These are phyloP conservation scores for Mycena polygramma DNA, from an alignment of 768 basidiomycete genomes.

Conservation along the genomic window DNA sequence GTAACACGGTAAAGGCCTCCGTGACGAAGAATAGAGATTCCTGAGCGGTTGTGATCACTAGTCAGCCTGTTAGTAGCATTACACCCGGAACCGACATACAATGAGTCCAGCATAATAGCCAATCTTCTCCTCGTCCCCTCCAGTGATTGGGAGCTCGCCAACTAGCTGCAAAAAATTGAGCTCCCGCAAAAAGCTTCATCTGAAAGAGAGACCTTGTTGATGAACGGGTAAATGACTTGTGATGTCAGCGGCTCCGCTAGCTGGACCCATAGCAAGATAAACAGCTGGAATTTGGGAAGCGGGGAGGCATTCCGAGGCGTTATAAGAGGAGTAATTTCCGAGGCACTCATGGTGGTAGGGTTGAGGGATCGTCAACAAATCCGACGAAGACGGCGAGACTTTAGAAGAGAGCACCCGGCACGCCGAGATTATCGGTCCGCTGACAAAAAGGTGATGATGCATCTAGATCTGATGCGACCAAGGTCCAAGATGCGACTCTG, in stretches of 20 bases:
- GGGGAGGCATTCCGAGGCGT: not conserved
- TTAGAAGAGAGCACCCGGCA: too few relatives aligned
- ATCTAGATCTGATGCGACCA: too few relatives aligned
- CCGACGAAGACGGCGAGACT: too few relatives aligned
- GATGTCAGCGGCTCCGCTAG: slow-evolving; percentile 1
- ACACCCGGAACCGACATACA: not conserved
- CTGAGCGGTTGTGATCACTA: not conserved
- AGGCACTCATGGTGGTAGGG: not conserved
- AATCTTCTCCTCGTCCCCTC: not conserved
- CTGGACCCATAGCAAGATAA: slow-evolving; percentile 6
- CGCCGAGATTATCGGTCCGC: too few relatives aligned
- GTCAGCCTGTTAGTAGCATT: not conserved
- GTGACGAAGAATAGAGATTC: slow-evolving; percentile 9
- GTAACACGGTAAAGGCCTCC: slow-evolving; percentile 7
- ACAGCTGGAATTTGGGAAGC: slow-evolving; percentile 9
- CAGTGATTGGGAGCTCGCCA: slow-evolving; percentile 2
- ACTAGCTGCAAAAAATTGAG: not conserved
- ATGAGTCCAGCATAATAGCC: slow-evolving; percentile 12
- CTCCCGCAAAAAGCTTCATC: too few relatives aligned
- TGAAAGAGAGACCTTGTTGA: slow-evolving; percentile 2
- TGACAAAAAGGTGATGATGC: too few relatives aligned
- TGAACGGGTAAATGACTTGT: slow-evolving; percentile 6
- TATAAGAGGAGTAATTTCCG: not conserved
- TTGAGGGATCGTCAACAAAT: too few relatives aligned
- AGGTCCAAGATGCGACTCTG: too few relatives aligned